Percentiles rank a stretch among this genome's conserved stretches.
phyloP scores from a whole-genome alignment of 2,329 filamentous ascomycete genomes.

The Venturia asperata region DNA sequence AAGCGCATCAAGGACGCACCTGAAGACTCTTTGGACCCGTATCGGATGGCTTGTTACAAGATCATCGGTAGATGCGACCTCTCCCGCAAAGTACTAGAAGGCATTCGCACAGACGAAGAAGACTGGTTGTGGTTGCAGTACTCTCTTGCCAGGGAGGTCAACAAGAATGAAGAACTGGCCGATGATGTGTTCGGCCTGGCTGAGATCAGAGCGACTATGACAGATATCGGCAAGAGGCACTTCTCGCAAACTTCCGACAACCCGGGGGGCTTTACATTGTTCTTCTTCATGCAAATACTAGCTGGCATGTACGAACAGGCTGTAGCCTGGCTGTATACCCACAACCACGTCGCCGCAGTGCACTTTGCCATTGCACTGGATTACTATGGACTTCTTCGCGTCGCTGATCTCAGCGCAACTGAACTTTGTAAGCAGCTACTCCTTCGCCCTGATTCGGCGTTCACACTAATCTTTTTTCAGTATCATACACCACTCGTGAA shows the following conservation, averaged over 20 bases:
- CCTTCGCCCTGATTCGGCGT: conserved; percentile 11
- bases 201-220: conserved; percentile 70
- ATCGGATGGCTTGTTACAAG: conserved; percentile 96
- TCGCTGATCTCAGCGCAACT: conserved; percentile 69
- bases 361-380: conserved; percentile 88
- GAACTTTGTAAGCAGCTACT: conserved; percentile 52
- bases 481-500: conserved; percentile 56
- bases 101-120: conserved; percentile 53
- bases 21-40: conserved; percentile 84
- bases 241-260: conserved; percentile 76
- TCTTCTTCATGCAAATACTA: conserved; percentile 86
- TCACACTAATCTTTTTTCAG: conserved; percentile 23
- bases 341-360: conserved; percentile 86
- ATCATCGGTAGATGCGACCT: conserved; percentile 75
- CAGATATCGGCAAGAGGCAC: conserved; percentile 83
- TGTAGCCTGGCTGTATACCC: conserved; percentile 81
- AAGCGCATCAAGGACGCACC: conserved; percentile 70
- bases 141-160: conserved; percentile 54
- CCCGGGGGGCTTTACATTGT: conserved; percentile 74
- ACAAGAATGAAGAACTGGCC: conserved; percentile 54
- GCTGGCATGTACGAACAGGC: conserved; percentile 93
- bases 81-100: conserved; percentile 49
- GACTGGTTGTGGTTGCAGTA: conserved; percentile 65
- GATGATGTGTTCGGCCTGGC: conserved; percentile 56
- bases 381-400: conserved; percentile 82